Evolutionary conservation across 352 stramenopile genomes (phyloP).

Genomic region (Globisporangium solare): DNA sequence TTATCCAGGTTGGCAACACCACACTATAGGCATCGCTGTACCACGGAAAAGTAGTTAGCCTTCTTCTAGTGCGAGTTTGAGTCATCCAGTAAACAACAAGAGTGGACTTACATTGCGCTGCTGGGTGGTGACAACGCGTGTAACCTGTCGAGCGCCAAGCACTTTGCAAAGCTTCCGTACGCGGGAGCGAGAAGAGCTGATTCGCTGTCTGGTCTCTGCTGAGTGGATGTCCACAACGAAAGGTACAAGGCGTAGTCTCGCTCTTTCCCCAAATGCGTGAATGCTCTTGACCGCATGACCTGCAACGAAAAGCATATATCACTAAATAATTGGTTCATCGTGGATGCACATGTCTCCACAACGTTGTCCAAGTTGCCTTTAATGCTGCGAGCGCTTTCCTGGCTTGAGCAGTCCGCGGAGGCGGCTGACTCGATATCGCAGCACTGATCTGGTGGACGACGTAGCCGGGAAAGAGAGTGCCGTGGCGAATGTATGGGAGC

Average conservation of each 20-base stretch:
- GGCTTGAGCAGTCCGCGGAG: constrained; percentile 32
- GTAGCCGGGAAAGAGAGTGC: constrained; percentile 49
- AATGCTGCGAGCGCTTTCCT: constrained; percentile 55
- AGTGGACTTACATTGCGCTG: constrained; percentile 7
- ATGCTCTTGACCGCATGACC: constrained; percentile 63
- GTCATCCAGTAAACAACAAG: neutral
- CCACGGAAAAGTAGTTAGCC: neutral
- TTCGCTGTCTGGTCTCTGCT: constrained; percentile 9
- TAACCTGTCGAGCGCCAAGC: constrained; percentile 6
- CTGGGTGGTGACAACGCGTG: constrained; percentile 2
- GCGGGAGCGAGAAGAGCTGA: neutral
- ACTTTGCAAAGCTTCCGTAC: constrained; percentile 4
- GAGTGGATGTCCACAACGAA: constrained; percentile 30
- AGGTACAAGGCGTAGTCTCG: constrained; percentile 66
- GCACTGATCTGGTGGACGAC: constrained; percentile 40
- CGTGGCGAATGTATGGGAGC: constrained; percentile 73
- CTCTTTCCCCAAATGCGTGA: constrained; percentile 55
- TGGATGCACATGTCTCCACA: too few relatives aligned
- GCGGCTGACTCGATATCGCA: constrained; percentile 31
- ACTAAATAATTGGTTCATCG: neutral
- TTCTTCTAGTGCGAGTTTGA: neutral
- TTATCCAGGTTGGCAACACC: constrained; percentile 36
- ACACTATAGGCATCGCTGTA: constrained; percentile 29
- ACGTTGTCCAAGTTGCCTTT: constrained; percentile 29
- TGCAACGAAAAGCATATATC: constrained; percentile 7